A percentile compares a stretch with the other conserved stretches of the same genome.
Evolutionary conservation across 495 filamentous ascomycete genomes (phyloP).

Genomic region (Letharia lupina): DNA sequence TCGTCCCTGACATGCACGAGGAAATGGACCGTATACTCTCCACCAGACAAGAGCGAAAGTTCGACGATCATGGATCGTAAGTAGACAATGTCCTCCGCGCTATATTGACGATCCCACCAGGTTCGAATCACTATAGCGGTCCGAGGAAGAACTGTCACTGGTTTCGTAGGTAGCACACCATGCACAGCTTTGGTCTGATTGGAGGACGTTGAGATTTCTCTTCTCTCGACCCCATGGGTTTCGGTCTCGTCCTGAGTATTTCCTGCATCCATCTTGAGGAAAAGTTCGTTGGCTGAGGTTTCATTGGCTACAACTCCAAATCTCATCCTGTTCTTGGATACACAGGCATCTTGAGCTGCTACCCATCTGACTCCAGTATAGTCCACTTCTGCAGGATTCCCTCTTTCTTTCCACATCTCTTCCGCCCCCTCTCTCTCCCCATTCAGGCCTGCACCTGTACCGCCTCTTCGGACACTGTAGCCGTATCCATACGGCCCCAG

Average conservation of each 20-base stretch:
- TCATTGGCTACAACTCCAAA: conserved; percentile 41
- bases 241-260: conserved; percentile 26
- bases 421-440: conserved; percentile 70
- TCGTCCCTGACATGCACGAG: conserved; percentile 59
- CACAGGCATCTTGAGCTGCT: conserved; percentile 61
- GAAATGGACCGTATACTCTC: conserved; percentile 56
- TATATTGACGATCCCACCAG: conserved; percentile 53
- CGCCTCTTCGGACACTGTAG: conserved; percentile 67
- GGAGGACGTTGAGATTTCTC: conserved; percentile 15
- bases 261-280: conserved; percentile 26
- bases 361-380: conserved; percentile 69
- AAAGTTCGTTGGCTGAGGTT: conserved; percentile 25
- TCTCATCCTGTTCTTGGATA: conserved; percentile 57
- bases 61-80: conserved; percentile 54
- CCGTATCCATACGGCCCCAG: conserved; percentile 86
- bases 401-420: conserved; percentile 56
- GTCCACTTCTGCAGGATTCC: conserved; percentile 52
- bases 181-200: conserved; percentile 18
- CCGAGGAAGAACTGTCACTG: conserved; percentile 36
- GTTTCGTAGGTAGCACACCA: conserved; percentile 13
- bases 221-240: conserved; percentile 16
- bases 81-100: conserved; percentile 44
- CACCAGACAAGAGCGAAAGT: conserved; percentile 53
- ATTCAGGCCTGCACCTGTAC: conserved; percentile 70
- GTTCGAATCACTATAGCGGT: conserved; percentile 57